Evolutionary conservation across 805 yeast species (phyloP), one percentile per base, ranked within the genome.

Genomic region (Metschnikowia amazonensis): DNA sequence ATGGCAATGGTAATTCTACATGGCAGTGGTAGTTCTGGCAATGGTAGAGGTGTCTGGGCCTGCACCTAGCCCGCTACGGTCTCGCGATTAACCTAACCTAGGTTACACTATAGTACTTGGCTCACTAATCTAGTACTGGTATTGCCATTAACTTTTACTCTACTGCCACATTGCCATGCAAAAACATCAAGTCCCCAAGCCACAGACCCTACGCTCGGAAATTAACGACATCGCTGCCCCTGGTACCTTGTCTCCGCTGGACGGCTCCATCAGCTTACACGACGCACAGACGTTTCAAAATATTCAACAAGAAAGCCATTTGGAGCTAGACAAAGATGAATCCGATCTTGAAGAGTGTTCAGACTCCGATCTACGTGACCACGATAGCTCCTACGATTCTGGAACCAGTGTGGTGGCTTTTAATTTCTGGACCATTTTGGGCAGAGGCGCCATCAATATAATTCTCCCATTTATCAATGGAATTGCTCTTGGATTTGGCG

Each of bases 401-500:
- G 36, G 48, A 18, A 33, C 39, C 36, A 32, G 30, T 3, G 43
- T 47, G 10, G 21, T 49, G 30, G 25, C 52, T 6, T 57, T 57
- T 43, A 58, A 59, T 59, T 60, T 69, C 6, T 70, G 74, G 72
- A 61, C 60, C 4, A 65, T 77, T 31, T 36, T 76, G 21, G 64
- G 69, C 33, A 71, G 75, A n/a, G 67, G 84, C 18, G 76, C 89
- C 2, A 80, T 92, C 51, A 92, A 92, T 56, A 66, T 92, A 54
- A 60, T 89, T 1, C 67, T 92, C 37, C 98, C 98, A 2, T 89
- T 92, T 58, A 72, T 92, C 55, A 92, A 92, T 58, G 98, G 98
- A 7, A 71, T 92, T 66, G 90, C 90, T 96, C 76, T 92, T 42
- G 98, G 98, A 0, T 89, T 92, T 62, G 98, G 98, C 1, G 98